A percentile compares a stretch with the other conserved stretches of the same genome.
Conservation (phyloP, 2,329 filamentous ascomycete genomes). For the Pestalotiopsis sp. region DNA sequence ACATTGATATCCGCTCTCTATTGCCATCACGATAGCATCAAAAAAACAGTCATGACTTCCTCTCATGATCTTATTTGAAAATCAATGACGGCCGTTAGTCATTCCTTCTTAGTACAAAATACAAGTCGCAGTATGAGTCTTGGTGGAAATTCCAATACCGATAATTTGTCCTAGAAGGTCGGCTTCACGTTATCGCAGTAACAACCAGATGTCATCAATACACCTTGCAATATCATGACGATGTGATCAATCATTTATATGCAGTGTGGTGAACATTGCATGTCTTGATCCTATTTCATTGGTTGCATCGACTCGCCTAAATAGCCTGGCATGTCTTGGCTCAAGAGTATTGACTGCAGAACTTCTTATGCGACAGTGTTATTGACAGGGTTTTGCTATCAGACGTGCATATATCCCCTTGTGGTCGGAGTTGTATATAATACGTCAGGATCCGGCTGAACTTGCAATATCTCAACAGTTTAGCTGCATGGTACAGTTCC, state of each 20-base stretch:
- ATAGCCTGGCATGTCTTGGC: not conserved
- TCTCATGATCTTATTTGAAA: too few species aligned
- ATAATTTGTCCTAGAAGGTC: too few species aligned
- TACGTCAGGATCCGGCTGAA: not conserved
- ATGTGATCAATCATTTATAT: not conserved
- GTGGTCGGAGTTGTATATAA: not conserved
- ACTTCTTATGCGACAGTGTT: not conserved
- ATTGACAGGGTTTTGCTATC: conserved; percentile 6
- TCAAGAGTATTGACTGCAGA: not conserved
- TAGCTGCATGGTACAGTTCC: too few species aligned
- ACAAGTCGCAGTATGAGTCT: too few species aligned
- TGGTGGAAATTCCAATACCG: too few species aligned
- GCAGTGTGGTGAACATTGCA: conserved; percentile 1
- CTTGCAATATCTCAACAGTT: not conserved
- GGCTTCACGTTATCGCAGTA: too few species aligned
- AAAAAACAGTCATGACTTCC: too few species aligned
- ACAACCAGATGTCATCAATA: not conserved
- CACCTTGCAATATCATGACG: not conserved
- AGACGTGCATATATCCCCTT: conserved; percentile 3
- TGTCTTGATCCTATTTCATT: not conserved
- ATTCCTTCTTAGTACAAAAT: too few species aligned
- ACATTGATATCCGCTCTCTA: too few species aligned
- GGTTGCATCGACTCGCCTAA: not conserved
- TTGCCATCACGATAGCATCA: too few species aligned
- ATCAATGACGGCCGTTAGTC: too few species aligned